These are phyloP conservation scores for Starmerella sp. DNA, from an alignment of 805 yeast species.

Conservation along the genomic window DNA sequence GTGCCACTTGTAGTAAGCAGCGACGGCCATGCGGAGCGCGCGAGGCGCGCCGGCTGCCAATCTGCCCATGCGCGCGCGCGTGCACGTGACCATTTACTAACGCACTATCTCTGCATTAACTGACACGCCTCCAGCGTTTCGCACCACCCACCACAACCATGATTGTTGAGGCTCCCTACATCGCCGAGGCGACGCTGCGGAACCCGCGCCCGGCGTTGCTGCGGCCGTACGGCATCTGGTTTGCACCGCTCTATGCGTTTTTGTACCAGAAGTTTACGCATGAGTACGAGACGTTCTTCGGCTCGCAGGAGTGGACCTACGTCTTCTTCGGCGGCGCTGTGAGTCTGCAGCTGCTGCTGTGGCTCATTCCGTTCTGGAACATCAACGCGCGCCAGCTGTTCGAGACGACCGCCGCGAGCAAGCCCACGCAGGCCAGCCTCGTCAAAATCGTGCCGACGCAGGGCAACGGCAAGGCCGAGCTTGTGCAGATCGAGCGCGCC, in stretches of 20 bases:
- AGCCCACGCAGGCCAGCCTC: conserved; percentile 54
- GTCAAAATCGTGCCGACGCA: conserved; percentile 71
- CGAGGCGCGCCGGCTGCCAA: not conserved
- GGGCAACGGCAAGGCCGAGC: conserved; percentile 76
- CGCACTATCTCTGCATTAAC: not conserved
- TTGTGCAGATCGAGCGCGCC: conserved; percentile 49
- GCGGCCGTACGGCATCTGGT: conserved; percentile 78
- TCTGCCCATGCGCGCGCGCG: not conserved
- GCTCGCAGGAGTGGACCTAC: conserved; percentile 92
- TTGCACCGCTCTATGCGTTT: conserved; percentile 62
- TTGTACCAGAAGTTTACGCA: conserved; percentile 52
- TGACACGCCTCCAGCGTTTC: conserved; percentile 1
- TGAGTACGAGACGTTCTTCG: conserved; percentile 71
- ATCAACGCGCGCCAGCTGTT: conserved; percentile 56
- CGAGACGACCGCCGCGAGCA: conserved; percentile 47
- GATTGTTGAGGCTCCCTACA: conserved; percentile 57
- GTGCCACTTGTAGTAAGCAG: too few species aligned
- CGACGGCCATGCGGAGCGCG: not conserved
- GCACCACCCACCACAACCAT: not conserved
- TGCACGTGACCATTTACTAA: not conserved
- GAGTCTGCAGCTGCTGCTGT: conserved; percentile 60
- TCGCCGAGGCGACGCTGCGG: conserved; percentile 62
- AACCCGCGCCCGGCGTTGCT: conserved; percentile 48
- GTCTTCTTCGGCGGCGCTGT: conserved; percentile 66
- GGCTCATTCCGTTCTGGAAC: conserved; percentile 94